A percentile compares a stretch with the other conserved stretches of the same genome.
Conservation (phyloP, 2,329 filamentous ascomycete genomes). For the Zelopaecilomyces penicillatus region DNA sequence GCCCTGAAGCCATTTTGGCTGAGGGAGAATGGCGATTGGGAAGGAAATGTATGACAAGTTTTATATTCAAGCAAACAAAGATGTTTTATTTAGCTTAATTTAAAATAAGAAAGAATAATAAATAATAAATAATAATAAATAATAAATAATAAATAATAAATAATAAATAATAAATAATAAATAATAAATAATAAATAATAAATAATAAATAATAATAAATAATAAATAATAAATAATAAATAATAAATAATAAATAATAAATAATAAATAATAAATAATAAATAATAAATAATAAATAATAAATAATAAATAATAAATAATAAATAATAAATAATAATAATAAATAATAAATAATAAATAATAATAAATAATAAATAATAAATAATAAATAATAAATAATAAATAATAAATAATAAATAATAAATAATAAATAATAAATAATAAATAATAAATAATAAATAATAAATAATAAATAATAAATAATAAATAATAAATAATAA, state of each 20-base stretch:
- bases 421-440: background rate
- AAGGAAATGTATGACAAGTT: background rate
- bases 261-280: too few relatives aligned
- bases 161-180: background rate
- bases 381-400: background rate
- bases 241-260: too few relatives aligned
- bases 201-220: background rate
- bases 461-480: too few relatives aligned
- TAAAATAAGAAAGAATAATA: background rate
- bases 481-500: too few relatives aligned
- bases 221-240: too few relatives aligned
- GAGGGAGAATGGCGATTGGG: background rate
- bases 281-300: too few relatives aligned
- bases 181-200: background rate
- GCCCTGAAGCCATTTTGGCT: conserved; percentile 28
- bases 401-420: background rate
- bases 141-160: background rate
- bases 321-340: conserved; percentile 3
- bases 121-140: background rate
- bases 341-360: background rate
- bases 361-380: background rate
- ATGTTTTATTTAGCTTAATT: background rate
- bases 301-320: background rate
- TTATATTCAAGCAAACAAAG: too few relatives aligned
- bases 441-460: background rate